phyloP scores from a whole-genome alignment of 441 rosid species.

The Mallotus japonicus region DNA sequence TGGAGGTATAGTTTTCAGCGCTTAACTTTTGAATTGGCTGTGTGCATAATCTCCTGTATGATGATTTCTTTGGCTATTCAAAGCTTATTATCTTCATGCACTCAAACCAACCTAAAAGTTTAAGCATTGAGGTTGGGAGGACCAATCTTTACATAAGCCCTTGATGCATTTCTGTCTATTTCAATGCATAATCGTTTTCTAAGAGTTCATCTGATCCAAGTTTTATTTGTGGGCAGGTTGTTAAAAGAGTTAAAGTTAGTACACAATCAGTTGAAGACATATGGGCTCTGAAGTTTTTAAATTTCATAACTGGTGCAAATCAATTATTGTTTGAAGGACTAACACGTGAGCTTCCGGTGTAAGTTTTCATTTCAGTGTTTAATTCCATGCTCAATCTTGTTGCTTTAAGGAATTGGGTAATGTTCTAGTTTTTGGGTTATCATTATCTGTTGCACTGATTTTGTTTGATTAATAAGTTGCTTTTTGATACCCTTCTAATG shows the following conservation, averaged over 20 bases:
- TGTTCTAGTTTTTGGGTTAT: too few species aligned
- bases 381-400: background rate
- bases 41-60: too few species aligned
- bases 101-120: too few species aligned
- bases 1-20: conserved; percentile 48
- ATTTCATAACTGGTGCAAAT: conserved; percentile 57
- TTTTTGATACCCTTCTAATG: background rate
- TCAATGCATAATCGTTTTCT: too few species aligned
- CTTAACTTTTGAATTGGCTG: too few species aligned
- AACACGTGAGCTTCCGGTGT: conserved; percentile 82
- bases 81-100: too few species aligned
- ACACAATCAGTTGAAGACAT: conserved; percentile 56
- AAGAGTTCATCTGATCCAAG: conserved; percentile 12
- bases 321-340: conserved; percentile 66
- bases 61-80: too few species aligned
- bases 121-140: too few species aligned
- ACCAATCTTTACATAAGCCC: too few species aligned
- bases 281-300: conserved; percentile 67
- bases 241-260: conserved; percentile 43
- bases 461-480: too few species aligned
- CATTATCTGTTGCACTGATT: too few species aligned
- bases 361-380: conserved; percentile 34
- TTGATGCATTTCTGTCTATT: too few species aligned
- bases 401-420: conserved; percentile 3
- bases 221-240: conserved; percentile 43